Evolutionary conservation across 2,329 filamentous ascomycete species (phyloP), one percentile per base, ranked within the genome.

Genomic region (Chaetomiaceae sp.): DNA sequence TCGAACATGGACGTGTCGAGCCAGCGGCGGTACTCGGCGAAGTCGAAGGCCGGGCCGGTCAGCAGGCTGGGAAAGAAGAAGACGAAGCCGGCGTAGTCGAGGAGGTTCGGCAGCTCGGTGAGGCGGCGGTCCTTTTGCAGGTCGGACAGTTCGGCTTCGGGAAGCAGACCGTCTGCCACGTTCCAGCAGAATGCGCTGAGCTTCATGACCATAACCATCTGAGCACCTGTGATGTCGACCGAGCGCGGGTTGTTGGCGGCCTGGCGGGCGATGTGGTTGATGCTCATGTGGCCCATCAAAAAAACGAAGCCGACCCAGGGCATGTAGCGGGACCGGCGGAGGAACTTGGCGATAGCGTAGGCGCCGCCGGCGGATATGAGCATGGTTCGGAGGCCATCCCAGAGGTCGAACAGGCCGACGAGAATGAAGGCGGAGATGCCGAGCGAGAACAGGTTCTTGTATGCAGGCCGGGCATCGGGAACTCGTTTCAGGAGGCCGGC

Each of bases 171-270:
- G 69, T 99, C 94, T 64, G 94, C 91, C 8, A 97, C 86, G 67
- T 97, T 97, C 94, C 94, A 99, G 74, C 90, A 95, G 67, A 99
- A 99, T 5, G 92, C 88, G 20, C 85, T 90, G 33, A 99, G 82
- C 71, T 99, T 99, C 90, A 99, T 99, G 59, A 97, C 86, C 63
- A 97, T 74, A 31, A 99, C 94, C 94, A 99, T 99, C 71, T 99
- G 94, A 1, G 92, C 91, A 37, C 88, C 91, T 0, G 92, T 96
- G 62, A 99, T 91, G 68, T 99, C 94, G 55, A 96, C 78, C 1
- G 74, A 71, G 36, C 81, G 77, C 0, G 88, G 82, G 57, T 83
- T 78, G 62, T 87, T 78, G 36, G 80, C 74, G 36, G 84, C 81
- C 70, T 95, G 90, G 36, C 95, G 88, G 54, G 82, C 75, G 58